Base-by-base conservation (phyloP, 495 filamentous ascomycete genomes). In the Talaromyces thailandensis region DNA sequence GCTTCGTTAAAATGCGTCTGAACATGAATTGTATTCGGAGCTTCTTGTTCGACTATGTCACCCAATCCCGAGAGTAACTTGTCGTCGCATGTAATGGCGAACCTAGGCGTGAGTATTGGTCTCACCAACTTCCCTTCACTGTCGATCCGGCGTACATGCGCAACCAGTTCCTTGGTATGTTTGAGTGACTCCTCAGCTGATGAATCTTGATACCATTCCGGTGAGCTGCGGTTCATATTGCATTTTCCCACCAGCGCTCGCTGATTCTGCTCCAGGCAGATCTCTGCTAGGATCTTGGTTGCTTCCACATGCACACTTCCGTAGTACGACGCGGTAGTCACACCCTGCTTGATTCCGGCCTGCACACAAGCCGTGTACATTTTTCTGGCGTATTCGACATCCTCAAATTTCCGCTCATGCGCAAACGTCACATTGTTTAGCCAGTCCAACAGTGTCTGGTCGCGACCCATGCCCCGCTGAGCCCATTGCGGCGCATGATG, bases 1-100 rank as follows among this genome's bases (percentile, higher is more conserved):
- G 82, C 81, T 63, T 87, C 84, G 63, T 86, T 83, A 72, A 87
- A 86, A 66, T 88, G 85, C 31, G 85, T 86, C 64, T 89, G 86
- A 29, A 88, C 80, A 0, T 81, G 77, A 16, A 88, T 64, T 0
- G 51, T 14, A 28, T 81, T 76, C 7, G 78, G 77, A 51, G 86
- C 73, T 21, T 50, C 23, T 24, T 75, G 66, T 16, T 59, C 62
- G 0, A 79, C 83, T 6, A 88, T 71, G 1, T 65, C 55, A 0
- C 85, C 86, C 0, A 89, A 71, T 0, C 81, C 81, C 2, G 66
- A 56, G 0, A 89, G 71, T 1, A 86, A 71, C 16, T 76, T 79
- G 0, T 73, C 64, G 6, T 81, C 76, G 64, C 86, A 89, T 0
- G 79, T 76, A 23, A 86, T 83, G 5, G 84, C 86, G 64, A 88